Conservation (phyloP, 2,329 filamentous ascomycete genomes). For the Fusarium pseudonygamai region DNA sequence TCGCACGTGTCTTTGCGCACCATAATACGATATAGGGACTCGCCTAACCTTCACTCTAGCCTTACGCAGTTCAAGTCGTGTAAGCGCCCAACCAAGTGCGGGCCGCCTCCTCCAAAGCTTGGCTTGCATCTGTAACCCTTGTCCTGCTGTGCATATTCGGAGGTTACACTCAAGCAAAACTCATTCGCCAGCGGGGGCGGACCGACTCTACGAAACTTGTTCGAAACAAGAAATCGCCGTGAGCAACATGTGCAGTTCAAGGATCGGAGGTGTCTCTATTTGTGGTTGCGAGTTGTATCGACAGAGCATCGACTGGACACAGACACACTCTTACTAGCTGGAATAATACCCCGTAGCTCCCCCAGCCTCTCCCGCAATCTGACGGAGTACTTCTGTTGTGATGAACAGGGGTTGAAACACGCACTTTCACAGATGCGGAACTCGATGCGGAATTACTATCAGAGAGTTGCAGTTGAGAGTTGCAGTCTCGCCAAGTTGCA, state of each 20-base stretch:
- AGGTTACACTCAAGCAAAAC: constrained; percentile 13
- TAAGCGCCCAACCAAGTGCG: constrained; percentile 33
- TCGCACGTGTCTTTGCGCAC: constrained; percentile 33
- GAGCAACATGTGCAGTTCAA: neutral
- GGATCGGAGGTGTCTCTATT: constrained; percentile 1
- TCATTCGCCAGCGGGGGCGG: constrained; percentile 4
- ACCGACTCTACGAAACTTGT: constrained; percentile 14
- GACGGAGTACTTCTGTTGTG: neutral
- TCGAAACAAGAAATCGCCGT: constrained; percentile 23
- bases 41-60: constrained; percentile 1
- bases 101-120: constrained; percentile 25
- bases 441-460: neutral
- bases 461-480: neutral
- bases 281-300: constrained; percentile 6
- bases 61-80: constrained; percentile 1
- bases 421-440: constrained; percentile 28
- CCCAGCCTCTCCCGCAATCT: constrained; percentile 28
- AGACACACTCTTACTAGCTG: neutral
- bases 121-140: constrained; percentile 21
- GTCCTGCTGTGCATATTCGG: constrained; percentile 2
- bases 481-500: neutral
- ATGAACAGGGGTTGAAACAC: constrained; percentile 23
- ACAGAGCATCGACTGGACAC: neutral
- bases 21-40: neutral
- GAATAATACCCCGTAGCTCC: constrained; percentile 4